phyloP scores from a whole-genome alignment of 768 basidiomycete species.

The Pluteus cervinus region DNA sequence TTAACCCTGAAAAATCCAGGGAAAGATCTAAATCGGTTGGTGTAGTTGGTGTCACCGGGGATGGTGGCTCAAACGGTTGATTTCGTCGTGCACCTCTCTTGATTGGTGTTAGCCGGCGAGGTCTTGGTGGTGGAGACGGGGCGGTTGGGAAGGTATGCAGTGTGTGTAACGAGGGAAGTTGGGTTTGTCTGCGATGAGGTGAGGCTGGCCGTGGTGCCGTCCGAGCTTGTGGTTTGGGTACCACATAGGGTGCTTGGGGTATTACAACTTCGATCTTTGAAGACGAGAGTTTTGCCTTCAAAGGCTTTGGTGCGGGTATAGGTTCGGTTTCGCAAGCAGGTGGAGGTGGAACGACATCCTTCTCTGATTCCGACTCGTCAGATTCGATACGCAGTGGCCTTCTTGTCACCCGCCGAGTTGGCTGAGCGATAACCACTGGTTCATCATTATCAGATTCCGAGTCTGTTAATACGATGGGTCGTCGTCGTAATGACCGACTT shows the following conservation, averaged over 20 bases:
- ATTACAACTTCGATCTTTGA: constrained; percentile 34
- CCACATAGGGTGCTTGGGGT: constrained; percentile 30
- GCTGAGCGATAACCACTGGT: no score
- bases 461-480: no score
- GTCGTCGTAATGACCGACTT: no score
- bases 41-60: constrained; percentile 51
- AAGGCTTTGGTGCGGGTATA: neutral
- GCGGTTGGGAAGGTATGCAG: constrained; percentile 13
- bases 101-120: constrained; percentile 69
- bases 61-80: constrained; percentile 36
- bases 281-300: constrained; percentile 8
- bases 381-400: constrained; percentile 32
- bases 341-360: constrained; percentile 9
- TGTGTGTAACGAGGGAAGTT: constrained; percentile 6
- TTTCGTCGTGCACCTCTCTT: constrained; percentile 35
- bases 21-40: constrained; percentile 51
- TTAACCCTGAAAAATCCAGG: constrained; percentile 40
- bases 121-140: constrained; percentile 31
- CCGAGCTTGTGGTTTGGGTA: constrained; percentile 15
- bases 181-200: neutral
- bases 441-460: no score
- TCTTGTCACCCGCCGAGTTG: constrained; percentile 20
- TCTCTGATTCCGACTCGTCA: constrained; percentile 41
- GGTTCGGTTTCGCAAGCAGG: constrained; percentile 7
- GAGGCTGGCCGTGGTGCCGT: constrained; percentile 10